Evolutionary conservation across 108 stramenopile genomes (phyloP).

Genomic region (Aurantiochytrium sp.): DNA sequence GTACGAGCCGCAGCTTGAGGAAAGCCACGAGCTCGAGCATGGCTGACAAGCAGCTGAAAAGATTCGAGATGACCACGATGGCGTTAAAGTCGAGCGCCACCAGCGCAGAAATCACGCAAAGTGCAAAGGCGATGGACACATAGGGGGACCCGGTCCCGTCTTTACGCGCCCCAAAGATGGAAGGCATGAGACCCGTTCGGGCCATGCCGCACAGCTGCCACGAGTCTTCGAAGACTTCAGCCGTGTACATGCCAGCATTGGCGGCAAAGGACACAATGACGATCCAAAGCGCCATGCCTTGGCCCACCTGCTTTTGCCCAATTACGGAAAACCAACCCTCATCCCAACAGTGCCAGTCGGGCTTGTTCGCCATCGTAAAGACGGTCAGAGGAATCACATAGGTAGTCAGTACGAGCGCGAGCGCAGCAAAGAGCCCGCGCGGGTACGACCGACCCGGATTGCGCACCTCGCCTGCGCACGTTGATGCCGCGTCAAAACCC

Average conservation of each 20-base stretch:
- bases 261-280: neutral
- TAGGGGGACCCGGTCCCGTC: neutral
- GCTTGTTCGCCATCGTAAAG: neutral
- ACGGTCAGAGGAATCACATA: neutral
- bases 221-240: neutral
- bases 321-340: conserved; percentile 6
- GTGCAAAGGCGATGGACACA: neutral
- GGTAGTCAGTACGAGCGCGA: neutral
- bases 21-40: neutral
- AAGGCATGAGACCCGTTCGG: neutral
- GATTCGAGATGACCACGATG: neutral
- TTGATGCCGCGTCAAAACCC: neutral
- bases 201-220: conserved; percentile 13
- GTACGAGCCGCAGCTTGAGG: neutral
- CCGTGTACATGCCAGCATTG: conserved; percentile 6
- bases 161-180: neutral
- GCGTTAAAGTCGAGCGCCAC: neutral
- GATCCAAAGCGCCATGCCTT: conserved; percentile 8
- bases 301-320: neutral
- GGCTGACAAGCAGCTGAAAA: neutral
- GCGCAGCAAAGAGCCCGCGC: neutral
- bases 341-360: neutral
- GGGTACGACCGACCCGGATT: neutral
- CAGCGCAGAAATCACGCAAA: neutral
- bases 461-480: conserved; percentile 5